Evolutionary conservation across 2,329 filamentous ascomycete species (phyloP).

Genomic region (Didymella lethalis): DNA sequence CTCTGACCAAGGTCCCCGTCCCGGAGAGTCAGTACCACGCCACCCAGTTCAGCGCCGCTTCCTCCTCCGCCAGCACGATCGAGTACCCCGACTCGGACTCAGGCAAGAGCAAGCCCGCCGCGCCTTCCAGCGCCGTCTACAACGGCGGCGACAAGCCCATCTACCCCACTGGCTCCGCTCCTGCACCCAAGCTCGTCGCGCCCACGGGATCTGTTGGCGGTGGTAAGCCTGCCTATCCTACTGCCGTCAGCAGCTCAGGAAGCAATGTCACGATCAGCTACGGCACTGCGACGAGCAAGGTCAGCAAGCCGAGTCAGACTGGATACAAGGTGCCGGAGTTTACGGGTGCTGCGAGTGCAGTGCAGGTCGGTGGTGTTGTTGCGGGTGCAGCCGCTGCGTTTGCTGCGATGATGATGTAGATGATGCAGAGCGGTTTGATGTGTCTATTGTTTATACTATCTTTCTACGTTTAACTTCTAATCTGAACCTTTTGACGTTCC

Average conservation of each 20-base stretch:
- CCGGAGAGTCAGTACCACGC: conserved; percentile 23
- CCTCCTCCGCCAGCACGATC: conserved; percentile 12
- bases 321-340: conserved; percentile 28
- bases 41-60: conserved; percentile 6
- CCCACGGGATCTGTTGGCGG: conserved; percentile 3
- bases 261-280: conserved; percentile 25
- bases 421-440: no score
- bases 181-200: neutral
- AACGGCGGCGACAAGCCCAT: neutral
- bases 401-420: conserved; percentile 31
- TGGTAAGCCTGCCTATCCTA: conserved; percentile 1
- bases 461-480: no score
- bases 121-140: neutral
- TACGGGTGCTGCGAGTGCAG: conserved; percentile 33
- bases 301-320: conserved; percentile 25
- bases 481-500: no score
- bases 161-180: neutral
- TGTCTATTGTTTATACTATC: no score
- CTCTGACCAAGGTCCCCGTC: conserved; percentile 29
- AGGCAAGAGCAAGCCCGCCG: conserved; percentile 9
- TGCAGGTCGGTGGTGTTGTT: conserved; percentile 26
- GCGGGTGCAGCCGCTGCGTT: conserved; percentile 21
- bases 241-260: neutral
- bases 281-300: conserved; percentile 5
- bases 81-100: conserved; percentile 15